Evolutionary conservation across 768 basidiomycete species (phyloP).

Genomic region (Suillus brevipes): DNA sequence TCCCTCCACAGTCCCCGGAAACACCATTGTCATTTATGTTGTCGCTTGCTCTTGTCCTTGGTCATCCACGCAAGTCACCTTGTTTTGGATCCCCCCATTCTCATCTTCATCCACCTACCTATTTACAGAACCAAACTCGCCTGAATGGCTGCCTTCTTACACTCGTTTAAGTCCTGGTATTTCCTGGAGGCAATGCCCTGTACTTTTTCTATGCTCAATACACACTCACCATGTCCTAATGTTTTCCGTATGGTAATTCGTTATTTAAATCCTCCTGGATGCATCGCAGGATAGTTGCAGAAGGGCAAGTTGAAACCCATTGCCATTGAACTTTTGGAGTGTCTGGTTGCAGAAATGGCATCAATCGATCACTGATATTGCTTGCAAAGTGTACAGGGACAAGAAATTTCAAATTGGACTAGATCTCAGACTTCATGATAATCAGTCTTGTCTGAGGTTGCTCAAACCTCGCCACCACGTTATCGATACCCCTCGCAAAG

Average conservation of each 20-base stretch:
- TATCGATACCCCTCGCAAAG: too few species aligned
- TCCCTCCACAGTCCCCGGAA: constrained; percentile 14
- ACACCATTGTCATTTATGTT: constrained; percentile 21
- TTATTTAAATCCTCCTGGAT: constrained; percentile 25
- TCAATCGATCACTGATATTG: neutral
- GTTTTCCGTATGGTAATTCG: constrained; percentile 35
- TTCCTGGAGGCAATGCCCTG: constrained; percentile 31
- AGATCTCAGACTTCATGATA: neutral
- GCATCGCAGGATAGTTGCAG: constrained; percentile 1
- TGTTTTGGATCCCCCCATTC: constrained; percentile 13
- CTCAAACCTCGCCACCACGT: too few species aligned
- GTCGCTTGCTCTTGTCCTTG: constrained; percentile 26
- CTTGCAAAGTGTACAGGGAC: neutral
- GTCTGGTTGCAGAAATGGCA: neutral
- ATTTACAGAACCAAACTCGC: constrained; percentile 22
- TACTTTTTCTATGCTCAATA: constrained; percentile 37
- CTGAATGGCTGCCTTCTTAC: constrained; percentile 29
- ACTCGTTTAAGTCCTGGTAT: constrained; percentile 27
- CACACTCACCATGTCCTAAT: constrained; percentile 37
- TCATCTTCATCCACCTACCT: constrained; percentile 12
- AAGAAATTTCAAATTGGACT: neutral
- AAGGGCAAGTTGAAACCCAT: constrained; percentile 14
- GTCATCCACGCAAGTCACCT: constrained; percentile 19
- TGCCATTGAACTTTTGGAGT: neutral
- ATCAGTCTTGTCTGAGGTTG: neutral